Evolutionary conservation across 2,329 filamentous ascomycete species (phyloP).

Genomic region (Talaromyces sp.): DNA sequence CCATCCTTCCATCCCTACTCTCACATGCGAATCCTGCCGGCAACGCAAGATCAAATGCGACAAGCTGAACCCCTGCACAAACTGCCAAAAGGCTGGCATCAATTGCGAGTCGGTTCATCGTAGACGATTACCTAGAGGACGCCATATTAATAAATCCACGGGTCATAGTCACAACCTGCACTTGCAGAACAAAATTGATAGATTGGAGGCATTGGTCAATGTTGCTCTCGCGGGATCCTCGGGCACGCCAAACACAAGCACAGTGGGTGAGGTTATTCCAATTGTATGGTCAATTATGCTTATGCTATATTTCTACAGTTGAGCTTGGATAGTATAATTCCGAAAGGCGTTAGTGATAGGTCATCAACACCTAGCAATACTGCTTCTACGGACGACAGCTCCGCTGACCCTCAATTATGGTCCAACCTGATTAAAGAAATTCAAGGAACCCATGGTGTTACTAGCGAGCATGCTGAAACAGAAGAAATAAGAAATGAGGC

Average conservation of each 20-base stretch:
- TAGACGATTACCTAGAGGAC: conserved; percentile 14
- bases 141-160: conserved; percentile 6
- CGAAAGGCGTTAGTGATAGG: not conserved
- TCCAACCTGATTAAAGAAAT: not conserved
- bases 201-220: conserved; percentile 12
- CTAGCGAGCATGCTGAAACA: not conserved
- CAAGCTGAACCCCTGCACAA: conserved; percentile 16
- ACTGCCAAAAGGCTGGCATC: conserved; percentile 11
- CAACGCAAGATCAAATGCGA: conserved; percentile 18
- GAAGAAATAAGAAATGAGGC: not conserved
- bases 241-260: not conserved
- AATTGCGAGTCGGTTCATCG: conserved; percentile 14
- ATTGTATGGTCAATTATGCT: not conserved
- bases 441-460: not conserved
- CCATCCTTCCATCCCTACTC: not conserved
- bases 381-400: not conserved
- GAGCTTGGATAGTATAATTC: not conserved
- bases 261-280: not conserved
- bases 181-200: conserved; percentile 11
- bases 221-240: not conserved
- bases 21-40: conserved; percentile 15
- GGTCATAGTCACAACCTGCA: not conserved
- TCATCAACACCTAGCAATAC: not conserved
- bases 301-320: not conserved
- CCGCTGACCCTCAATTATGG: not conserved